phyloP scores from a whole-genome alignment of 331 rosid genomes.

The Ulmus americana region DNA sequence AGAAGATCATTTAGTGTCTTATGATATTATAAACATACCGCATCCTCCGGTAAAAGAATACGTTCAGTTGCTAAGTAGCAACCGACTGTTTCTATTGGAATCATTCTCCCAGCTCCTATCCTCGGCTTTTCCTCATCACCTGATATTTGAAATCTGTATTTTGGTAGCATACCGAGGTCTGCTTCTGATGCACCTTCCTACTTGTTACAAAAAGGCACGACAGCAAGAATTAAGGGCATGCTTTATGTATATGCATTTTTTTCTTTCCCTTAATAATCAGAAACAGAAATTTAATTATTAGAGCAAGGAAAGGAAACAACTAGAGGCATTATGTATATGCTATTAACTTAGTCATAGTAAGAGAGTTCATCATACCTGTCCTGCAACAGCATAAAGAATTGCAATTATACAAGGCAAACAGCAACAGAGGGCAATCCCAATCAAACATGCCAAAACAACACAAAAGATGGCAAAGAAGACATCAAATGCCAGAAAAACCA shows the following conservation, averaged over 20 bases:
- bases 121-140: slow-evolving; percentile 44
- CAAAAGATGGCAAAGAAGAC: slow-evolving; percentile 95
- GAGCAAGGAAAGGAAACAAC: too few species aligned
- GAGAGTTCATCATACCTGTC: slow-evolving; percentile 58
- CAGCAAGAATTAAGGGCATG: slow-evolving; percentile 20
- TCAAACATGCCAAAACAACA: slow-evolving; percentile 94
- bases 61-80: slow-evolving; percentile 58
- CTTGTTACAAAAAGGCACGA: slow-evolving; percentile 24
- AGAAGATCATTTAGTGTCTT: neutral
- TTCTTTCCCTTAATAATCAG: neutral
- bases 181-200: slow-evolving; percentile 96
- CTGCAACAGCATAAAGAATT: slow-evolving; percentile 85
- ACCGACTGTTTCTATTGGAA: slow-evolving; percentile 63
- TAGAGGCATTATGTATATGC: neutral
- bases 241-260: slow-evolving; percentile 1
- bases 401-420: slow-evolving; percentile 99
- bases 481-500: slow-evolving; percentile 90
- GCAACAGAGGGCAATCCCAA: slow-evolving; percentile 95
- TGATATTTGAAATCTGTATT: slow-evolving; percentile 46
- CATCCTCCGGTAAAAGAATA: slow-evolving; percentile 71
- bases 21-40: slow-evolving; percentile 50
- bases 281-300: too few species aligned
- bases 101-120: slow-evolving; percentile 82
- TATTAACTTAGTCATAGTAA: slow-evolving; percentile 5
- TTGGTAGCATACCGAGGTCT: slow-evolving; percentile 71